Evolutionary conservation across 495 filamentous ascomycete species (phyloP), one percentile per base, ranked within the genome.

Genomic region (Paragyromitra xinjiangensis): DNA sequence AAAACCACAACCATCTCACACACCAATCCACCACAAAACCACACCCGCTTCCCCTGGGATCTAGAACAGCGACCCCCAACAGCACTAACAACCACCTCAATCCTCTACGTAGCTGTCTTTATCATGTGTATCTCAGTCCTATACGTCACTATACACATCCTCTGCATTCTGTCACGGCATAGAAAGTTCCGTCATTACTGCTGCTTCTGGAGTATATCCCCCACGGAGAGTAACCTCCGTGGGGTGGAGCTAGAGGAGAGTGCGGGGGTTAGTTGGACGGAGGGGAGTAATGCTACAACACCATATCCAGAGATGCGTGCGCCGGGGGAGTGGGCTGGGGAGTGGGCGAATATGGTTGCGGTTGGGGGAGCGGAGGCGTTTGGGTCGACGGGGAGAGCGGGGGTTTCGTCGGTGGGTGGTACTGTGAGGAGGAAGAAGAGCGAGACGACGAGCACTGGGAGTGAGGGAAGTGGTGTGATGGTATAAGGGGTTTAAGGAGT

Each of bases 191-290:
- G 73, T 11, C 58, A 37, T 0, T 72, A 51, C 45, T 76, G 67
- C 14, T 76, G 45, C 9, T 73, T 72, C 48, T 61, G 68, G 42
- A 22, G 3, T 2, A 14, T 12, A 3, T 6, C 67, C 0, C 4
- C 3, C 1, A 64, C 39, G 6, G 58, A 64, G 24, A 11, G 58
- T 22, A 24, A 19, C 2, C 68, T 76, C 3, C 44, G 56, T 7
- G n/a, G 56, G 4, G 56, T 76, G 1, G 67, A 58, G 37, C 11
- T 76, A 2, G 67, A 76, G 26, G 73, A 76, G 58, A 76, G 73
- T 55, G 73, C 73, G 2, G 73, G 73, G 0, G 73, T 76, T 24
- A 76, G 73, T 58, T 72, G 56, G 56, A 72, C 73, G 0, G 73
- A 73, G 37, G 67, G 67, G 29, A 76, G 73, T 44, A 76, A 73